Evolutionary conservation across 768 basidiomycete genomes (phyloP).

Genomic region (Russula vinacea): DNA sequence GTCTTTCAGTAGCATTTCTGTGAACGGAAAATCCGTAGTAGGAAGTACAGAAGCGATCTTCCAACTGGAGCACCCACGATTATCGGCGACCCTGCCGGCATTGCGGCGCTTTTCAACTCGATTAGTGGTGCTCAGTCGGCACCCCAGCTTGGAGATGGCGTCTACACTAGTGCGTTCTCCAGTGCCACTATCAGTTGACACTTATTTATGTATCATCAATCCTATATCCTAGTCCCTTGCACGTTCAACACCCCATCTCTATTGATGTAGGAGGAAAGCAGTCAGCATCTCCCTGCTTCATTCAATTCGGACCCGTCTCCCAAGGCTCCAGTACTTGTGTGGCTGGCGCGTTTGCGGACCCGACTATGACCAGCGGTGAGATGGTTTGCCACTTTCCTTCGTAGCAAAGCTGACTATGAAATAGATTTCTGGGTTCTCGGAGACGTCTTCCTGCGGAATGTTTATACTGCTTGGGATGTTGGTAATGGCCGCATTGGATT

Average conservation of each 20-base stretch:
- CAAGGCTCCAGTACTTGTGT: not conserved
- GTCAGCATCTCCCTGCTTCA: not conserved
- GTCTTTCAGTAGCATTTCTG: conserved; percentile 31
- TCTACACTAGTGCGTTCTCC: conserved; percentile 4
- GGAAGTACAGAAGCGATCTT: conserved; percentile 31
- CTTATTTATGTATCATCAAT: not conserved
- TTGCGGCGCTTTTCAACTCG: not conserved
- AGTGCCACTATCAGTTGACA: not conserved
- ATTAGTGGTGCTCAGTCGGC: not conserved
- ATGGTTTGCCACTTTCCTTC: not conserved
- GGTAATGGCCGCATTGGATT: conserved; percentile 16
- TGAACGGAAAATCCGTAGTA: conserved; percentile 27
- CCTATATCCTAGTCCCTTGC: conserved; percentile 15
- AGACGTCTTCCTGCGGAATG: conserved; percentile 19
- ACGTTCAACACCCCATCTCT: not conserved
- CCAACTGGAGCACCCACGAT: conserved; percentile 37
- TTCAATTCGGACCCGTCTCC: conserved; percentile 11
- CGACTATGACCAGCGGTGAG: not conserved
- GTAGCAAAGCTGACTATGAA: not conserved
- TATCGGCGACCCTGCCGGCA: conserved; percentile 25
- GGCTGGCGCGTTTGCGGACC: not conserved
- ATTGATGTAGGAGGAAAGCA: not conserved
- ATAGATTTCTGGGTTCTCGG: conserved; percentile 11
- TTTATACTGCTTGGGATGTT: conserved; percentile 17
- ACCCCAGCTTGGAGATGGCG: not conserved